A percentile compares a stretch with the other conserved stretches of the same genome.
These are phyloP conservation scores for Cyberlindnera nakhonratchasimensis DNA, from an alignment of 805 yeast genomes.

Conservation along the genomic window DNA sequence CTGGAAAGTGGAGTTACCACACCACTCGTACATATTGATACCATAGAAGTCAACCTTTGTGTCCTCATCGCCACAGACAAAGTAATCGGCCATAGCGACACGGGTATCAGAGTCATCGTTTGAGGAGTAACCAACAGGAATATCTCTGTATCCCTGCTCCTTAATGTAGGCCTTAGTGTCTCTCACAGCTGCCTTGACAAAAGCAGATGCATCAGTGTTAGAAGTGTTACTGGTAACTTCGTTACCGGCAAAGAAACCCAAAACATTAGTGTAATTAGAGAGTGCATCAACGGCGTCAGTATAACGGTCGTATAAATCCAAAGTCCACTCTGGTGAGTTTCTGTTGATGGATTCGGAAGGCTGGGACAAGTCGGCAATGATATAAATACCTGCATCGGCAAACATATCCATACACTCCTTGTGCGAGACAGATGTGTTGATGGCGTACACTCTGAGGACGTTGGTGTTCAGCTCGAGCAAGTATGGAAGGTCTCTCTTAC, in stretches of 20 bases:
- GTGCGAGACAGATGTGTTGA: slow-evolving; percentile 64
- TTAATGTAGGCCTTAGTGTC: slow-evolving; percentile 71
- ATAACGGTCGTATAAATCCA: slow-evolving; percentile 66
- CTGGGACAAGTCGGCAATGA: slow-evolving; percentile 77
- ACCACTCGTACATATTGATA: slow-evolving; percentile 87
- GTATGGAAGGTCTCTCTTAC: slow-evolving; percentile 72
- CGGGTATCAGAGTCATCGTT: slow-evolving; percentile 75
- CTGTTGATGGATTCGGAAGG: slow-evolving; percentile 72
- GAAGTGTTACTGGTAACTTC: slow-evolving; percentile 75
- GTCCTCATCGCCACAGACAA: slow-evolving; percentile 65
- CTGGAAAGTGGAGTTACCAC: slow-evolving; percentile 68
- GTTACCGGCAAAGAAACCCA: slow-evolving; percentile 91
- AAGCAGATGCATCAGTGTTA: slow-evolving; percentile 78
- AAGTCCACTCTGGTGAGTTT: slow-evolving; percentile 65
- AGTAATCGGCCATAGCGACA: slow-evolving; percentile 71
- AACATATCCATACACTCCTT: slow-evolving; percentile 65
- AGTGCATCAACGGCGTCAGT: slow-evolving; percentile 71
- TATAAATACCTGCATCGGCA: slow-evolving; percentile 78
- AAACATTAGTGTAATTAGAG: slow-evolving; percentile 65
- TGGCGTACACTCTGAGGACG: slow-evolving; percentile 72
- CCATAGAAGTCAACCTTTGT: slow-evolving; percentile 74
- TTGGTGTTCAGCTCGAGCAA: slow-evolving; percentile 59
- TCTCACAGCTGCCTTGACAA: slow-evolving; percentile 86
- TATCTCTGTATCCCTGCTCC: slow-evolving; percentile 58
- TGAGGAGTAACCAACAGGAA: slow-evolving; percentile 89